Evolutionary conservation across 345 rosid species (phyloP).

Genomic region (Brassica napus): DNA sequence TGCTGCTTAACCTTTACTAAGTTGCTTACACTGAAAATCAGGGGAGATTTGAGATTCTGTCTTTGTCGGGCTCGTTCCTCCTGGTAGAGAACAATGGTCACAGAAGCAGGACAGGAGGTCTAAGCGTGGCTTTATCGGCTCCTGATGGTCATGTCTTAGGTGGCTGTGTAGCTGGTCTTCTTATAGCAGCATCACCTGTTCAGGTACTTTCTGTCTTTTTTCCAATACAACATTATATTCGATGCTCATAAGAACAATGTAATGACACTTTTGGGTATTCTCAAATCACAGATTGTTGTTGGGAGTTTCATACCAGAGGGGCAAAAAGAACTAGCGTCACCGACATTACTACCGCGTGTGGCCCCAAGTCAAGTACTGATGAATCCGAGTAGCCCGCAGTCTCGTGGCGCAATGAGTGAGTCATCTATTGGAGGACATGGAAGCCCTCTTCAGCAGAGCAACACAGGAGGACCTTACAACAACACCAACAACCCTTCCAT

Average conservation of each 20-base stretch:
- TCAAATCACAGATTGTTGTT: slow-evolving; percentile 54
- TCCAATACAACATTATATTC: neutral
- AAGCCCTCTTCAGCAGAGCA: slow-evolving; percentile 62
- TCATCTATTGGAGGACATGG: slow-evolving; percentile 60
- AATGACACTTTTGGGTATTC: neutral
- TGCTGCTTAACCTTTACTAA: neutral
- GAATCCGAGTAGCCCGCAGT: slow-evolving; percentile 52
- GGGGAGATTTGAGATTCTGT: slow-evolving; percentile 91
- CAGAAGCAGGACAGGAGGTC: slow-evolving; percentile 58
- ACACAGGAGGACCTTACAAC: slow-evolving; percentile 50
- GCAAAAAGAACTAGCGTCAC: slow-evolving; percentile 40
- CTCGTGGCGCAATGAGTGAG: slow-evolving; percentile 61
- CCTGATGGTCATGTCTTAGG: slow-evolving; percentile 85
- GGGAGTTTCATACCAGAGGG: slow-evolving; percentile 65
- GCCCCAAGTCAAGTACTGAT: slow-evolving; percentile 28
- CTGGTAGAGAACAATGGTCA: slow-evolving; percentile 46
- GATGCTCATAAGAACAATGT: neutral
- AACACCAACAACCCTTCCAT: slow-evolving; percentile 49
- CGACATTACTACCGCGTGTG: slow-evolving; percentile 24
- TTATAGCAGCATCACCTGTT: slow-evolving; percentile 82
- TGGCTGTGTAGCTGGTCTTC: slow-evolving; percentile 89
- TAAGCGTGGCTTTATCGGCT: slow-evolving; percentile 78
- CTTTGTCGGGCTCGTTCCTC: slow-evolving; percentile 77
- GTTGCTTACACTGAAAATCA: slow-evolving; percentile 29
- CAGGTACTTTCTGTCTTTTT: slow-evolving; percentile 52